A percentile compares a stretch with the other conserved stretches of the same genome.
phyloP scores from a whole-genome alignment of 2,329 filamentous ascomycete genomes.

The Hymenoscyphus linearis region DNA sequence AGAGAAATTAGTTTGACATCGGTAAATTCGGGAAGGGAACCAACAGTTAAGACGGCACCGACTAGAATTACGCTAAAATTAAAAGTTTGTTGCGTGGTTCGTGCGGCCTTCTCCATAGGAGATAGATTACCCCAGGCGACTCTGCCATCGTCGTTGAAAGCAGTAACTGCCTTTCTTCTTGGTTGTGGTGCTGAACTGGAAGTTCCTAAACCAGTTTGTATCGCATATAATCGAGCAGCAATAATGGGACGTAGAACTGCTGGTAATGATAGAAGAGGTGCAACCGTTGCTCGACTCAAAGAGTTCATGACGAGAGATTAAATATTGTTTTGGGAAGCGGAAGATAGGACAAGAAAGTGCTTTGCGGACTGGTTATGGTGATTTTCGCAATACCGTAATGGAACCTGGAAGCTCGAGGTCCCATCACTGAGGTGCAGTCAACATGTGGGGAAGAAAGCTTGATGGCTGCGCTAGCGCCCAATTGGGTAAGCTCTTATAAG shows the following conservation, averaged over 20 bases:
- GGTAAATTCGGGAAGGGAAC: slow-evolving; percentile 20
- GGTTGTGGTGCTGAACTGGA: slow-evolving; percentile 33
- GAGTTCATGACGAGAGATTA: slow-evolving; percentile 25
- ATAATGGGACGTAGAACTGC: slow-evolving; percentile 36
- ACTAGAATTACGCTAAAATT: slow-evolving; percentile 75
- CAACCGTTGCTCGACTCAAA: slow-evolving; percentile 12
- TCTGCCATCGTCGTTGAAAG: slow-evolving; percentile 79
- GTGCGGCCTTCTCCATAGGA: slow-evolving; percentile 68
- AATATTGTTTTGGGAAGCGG: no score
- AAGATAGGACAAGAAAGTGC: no score
- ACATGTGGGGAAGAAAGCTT: no score
- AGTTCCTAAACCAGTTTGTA: slow-evolving; percentile 42
- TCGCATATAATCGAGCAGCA: slow-evolving; percentile 51
- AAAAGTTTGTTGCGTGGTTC: slow-evolving; percentile 85
- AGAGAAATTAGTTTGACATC: slow-evolving; percentile 12
- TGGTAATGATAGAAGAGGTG: slow-evolving; percentile 35
- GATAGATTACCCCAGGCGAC: slow-evolving; percentile 78
- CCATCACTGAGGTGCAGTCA: no score
- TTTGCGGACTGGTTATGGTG: no score
- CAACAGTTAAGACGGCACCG: slow-evolving; percentile 71
- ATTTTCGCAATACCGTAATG: no score
- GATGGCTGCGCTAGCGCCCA: no score
- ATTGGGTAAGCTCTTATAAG: background rate
- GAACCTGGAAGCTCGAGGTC: no score
- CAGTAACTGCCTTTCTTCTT: slow-evolving; percentile 66